Percentiles rank a stretch among this genome's conserved stretches.
Conservation (phyloP, 2,329 filamentous ascomycete species). For the Colletotrichum shisoi region DNA sequence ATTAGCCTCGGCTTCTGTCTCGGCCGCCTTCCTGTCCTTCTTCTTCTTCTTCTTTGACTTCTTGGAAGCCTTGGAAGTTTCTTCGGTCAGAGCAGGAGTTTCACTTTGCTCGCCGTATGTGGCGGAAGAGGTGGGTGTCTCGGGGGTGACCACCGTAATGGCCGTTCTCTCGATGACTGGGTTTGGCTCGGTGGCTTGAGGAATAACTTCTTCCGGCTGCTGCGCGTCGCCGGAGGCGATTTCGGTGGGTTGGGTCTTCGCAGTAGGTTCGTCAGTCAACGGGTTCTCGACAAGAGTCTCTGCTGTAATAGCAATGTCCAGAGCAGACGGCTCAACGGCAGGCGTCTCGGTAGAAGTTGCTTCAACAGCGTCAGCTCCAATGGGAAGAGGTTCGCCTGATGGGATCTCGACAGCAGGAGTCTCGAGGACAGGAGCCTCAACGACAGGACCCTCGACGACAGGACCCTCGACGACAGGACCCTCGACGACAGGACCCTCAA, state of each 20-base stretch:
- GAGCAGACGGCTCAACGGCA: not conserved
- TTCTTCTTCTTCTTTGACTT: conserved; percentile 39
- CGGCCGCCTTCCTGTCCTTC: conserved; percentile 40
- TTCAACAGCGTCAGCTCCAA: not conserved
- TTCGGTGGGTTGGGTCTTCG: not conserved
- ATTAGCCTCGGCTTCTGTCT: conserved; percentile 2
- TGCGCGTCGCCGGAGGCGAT: not conserved
- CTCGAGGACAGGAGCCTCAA: not conserved
- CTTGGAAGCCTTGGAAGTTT: conserved; percentile 22
- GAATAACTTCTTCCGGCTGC: conserved; percentile 12
- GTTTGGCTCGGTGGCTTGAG: not conserved
- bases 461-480: not conserved
- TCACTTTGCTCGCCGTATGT: conserved; percentile 28
- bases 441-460: not conserved
- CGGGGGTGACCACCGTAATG: not conserved
- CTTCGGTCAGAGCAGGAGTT: conserved; percentile 10
- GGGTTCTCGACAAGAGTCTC: not conserved
- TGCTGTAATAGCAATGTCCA: too few species aligned
- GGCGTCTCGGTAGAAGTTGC: not conserved
- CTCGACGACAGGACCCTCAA: not conserved
- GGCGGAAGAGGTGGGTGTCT: conserved; percentile 10
- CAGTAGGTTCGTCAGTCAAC: not conserved
- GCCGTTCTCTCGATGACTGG: not conserved
- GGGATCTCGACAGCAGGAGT: conserved; percentile 11
- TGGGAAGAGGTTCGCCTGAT: not conserved